Conservation (phyloP, 495 filamentous ascomycete species). For the Hypoxylon subgilvum region DNA sequence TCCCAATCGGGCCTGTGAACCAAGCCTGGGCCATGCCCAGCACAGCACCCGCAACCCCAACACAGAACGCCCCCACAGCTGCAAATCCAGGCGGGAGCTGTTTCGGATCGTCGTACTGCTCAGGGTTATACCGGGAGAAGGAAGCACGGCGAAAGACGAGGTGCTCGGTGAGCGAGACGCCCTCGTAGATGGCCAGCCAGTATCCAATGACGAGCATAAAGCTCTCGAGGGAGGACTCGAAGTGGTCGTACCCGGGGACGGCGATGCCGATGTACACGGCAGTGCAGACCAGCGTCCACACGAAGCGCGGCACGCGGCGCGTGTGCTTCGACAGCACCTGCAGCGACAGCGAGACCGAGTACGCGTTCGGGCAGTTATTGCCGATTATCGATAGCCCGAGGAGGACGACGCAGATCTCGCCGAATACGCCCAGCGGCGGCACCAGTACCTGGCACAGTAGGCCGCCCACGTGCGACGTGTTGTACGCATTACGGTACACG, state of each 20-base stretch:
- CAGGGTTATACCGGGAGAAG: conserved; percentile 65
- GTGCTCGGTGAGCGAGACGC: conserved; percentile 74
- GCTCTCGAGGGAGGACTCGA: conserved; percentile 73
- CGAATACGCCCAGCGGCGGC: conserved; percentile 72
- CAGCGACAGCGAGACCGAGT: conserved; percentile 77
- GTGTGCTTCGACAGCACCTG: conserved; percentile 71
- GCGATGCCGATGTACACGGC: conserved; percentile 74
- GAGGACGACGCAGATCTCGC: conserved; percentile 81
- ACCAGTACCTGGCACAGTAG: conserved; percentile 71
- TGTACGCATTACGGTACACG: conserved; percentile 67
- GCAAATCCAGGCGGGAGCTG: conserved; percentile 75
- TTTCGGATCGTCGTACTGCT: conserved; percentile 63
- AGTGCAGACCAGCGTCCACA: conserved; percentile 75
- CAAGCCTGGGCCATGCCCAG: conserved; percentile 79
- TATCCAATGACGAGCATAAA: conserved; percentile 84
- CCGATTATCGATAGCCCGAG: conserved; percentile 80
- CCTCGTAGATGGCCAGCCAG: conserved; percentile 85
- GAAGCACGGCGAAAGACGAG: conserved; percentile 72
- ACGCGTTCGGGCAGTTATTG: conserved; percentile 90
- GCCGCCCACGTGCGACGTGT: conserved; percentile 68
- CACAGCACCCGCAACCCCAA: conserved; percentile 74
- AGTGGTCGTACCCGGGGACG: conserved; percentile 77
- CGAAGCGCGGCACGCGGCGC: conserved; percentile 73
- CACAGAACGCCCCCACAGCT: conserved; percentile 68
- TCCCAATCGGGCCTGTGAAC: conserved; percentile 75